Evolutionary conservation across 495 filamentous ascomycete species (phyloP), one percentile per base, ranked within the genome.

Genomic region (Xylaria grammica): DNA sequence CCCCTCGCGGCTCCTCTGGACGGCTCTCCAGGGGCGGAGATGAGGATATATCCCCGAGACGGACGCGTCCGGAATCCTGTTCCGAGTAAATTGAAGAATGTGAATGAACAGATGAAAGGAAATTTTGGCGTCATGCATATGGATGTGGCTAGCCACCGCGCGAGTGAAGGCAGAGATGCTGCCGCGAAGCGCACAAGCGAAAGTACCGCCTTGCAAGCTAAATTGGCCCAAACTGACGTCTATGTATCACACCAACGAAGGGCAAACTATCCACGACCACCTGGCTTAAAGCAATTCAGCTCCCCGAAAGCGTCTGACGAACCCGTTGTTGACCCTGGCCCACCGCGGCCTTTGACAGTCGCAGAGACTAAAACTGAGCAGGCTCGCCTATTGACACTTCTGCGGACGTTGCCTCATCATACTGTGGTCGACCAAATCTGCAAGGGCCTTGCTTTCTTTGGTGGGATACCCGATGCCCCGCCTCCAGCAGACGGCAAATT

Each of bases 81-180:
- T 1, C 83, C 84, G 1, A 84, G 83, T 69, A 85, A 85, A 62
- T 69, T 85, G 42, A 85, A 85, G 65, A 83, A 83, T 44, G 83
- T 83, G 55, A 85, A 80, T n/a, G 82, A 85, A 60, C 76, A 78
- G 20, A 85, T 82, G 67, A 82, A 84, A 60, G 83, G 83, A 6
- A 85, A 85, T 65, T 86, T 86, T 67, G 77, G 78, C 11, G 83
- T 86, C 27, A 85, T 85, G 82, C 83, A 84, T 52, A 84, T 86
- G 77, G 82, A 82, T 24, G 77, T 84, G 26, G 74, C 73, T 4
- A 81, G 78, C 56, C 75, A 76, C 59, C 73, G 70, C 61, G 57
- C 81, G 78, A 69, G 75, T 68, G 38, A 77, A 73, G 63, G 79
- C 15, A 79, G 82, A 53, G 81, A 83, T 69, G 81, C 78, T 26